phyloP scores from a whole-genome alignment of 2,329 filamentous ascomycete species.

The Hypoxylon sp. region DNA sequence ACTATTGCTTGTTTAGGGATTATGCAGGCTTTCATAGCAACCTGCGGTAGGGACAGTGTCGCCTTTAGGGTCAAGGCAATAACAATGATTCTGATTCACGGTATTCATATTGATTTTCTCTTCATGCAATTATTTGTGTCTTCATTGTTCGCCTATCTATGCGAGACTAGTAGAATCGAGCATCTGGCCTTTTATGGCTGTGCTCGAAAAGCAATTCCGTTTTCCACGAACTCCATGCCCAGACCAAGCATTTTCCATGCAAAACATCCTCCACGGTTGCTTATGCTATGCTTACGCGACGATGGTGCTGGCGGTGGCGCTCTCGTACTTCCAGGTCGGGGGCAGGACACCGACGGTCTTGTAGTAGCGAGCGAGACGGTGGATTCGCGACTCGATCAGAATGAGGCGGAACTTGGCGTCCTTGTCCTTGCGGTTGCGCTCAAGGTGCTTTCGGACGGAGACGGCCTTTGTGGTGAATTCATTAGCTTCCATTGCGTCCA shows the following conservation, averaged over 20 bases:
- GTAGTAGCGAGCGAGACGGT: slow-evolving; percentile 99
- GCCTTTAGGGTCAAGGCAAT: slow-evolving; percentile 6
- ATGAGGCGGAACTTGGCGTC: slow-evolving; percentile 99
- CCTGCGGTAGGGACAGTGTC: neutral
- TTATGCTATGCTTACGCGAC: slow-evolving; percentile 79
- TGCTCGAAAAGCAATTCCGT: slow-evolving; percentile 53
- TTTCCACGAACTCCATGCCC: slow-evolving; percentile 55
- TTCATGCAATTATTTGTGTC: slow-evolving; percentile 32
- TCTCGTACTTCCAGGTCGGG: slow-evolving; percentile 99
- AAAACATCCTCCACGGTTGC: slow-evolving; percentile 36
- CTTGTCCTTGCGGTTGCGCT: slow-evolving; percentile 99
- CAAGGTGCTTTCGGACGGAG: slow-evolving; percentile 99
- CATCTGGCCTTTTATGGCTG: slow-evolving; percentile 38
- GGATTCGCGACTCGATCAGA: slow-evolving; percentile 99
- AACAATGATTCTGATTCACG: slow-evolving; percentile 29
- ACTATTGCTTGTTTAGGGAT: slow-evolving; percentile 23
- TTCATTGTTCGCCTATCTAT: slow-evolving; percentile 41
- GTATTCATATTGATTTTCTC: slow-evolving; percentile 43
- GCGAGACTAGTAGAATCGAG: slow-evolving; percentile 45
- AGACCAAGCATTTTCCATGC: slow-evolving; percentile 48
- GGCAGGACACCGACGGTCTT: slow-evolving; percentile 90
- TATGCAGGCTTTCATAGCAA: slow-evolving; percentile 4
- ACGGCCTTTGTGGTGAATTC: slow-evolving; percentile 74
- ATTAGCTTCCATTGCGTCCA: slow-evolving; percentile 41
- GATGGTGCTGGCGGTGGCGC: slow-evolving; percentile 92